These are phyloP conservation scores for Ogataea sp. DNA, from an alignment of 805 yeast genomes.

Conservation along the genomic window DNA sequence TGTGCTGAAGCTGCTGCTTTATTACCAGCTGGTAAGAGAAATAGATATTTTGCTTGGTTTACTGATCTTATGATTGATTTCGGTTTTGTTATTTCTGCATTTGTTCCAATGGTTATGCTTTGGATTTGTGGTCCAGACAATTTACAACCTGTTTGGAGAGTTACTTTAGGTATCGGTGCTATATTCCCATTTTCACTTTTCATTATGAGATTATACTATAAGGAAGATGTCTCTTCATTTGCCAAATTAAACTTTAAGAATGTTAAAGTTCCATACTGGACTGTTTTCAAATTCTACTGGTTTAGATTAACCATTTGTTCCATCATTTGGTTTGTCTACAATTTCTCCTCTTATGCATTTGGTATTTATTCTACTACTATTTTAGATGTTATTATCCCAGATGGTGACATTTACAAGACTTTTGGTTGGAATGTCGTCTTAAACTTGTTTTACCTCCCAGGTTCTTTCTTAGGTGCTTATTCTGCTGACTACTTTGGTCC, in stretches of 20 bases:
- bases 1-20: conserved; percentile 84
- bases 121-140: conserved; percentile 73
- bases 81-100: conserved; percentile 78
- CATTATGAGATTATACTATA: conserved; percentile 65
- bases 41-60: conserved; percentile 84
- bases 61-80: conserved; percentile 82
- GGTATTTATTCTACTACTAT: conserved; percentile 78
- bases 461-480: conserved; percentile 80
- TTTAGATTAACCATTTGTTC: conserved; percentile 65
- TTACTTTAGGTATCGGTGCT: conserved; percentile 85
- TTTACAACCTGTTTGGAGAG: conserved; percentile 84
- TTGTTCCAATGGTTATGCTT: conserved; percentile 77
- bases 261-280: conserved; percentile 56
- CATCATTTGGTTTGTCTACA: conserved; percentile 85
- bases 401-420: conserved; percentile 55
- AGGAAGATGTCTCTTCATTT: conserved; percentile 69
- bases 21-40: conserved; percentile 75
- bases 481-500: conserved; percentile 90
- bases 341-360: conserved; percentile 81
- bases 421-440: conserved; percentile 93
- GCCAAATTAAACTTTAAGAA: conserved; percentile 60
- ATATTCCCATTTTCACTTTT: conserved; percentile 77
- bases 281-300: conserved; percentile 76
- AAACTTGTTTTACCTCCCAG: conserved; percentile 84
- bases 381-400: conserved; percentile 48